Conservation (phyloP, 768 basidiomycete genomes). For the Naganishia onofrii region DNA sequence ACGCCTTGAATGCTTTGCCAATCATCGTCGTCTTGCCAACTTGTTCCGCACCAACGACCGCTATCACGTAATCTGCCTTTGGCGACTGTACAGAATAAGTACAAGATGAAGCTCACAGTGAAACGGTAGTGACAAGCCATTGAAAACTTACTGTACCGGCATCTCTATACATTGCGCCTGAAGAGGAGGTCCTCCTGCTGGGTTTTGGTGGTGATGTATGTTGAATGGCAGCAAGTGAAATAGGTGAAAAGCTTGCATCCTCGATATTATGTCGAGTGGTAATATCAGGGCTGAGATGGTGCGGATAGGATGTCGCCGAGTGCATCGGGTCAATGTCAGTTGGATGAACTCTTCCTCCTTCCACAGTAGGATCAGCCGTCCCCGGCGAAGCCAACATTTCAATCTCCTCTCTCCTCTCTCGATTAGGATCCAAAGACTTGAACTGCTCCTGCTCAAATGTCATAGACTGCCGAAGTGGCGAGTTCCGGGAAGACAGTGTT, state of each 20-base stretch:
- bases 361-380: background rate
- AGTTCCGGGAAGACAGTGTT: background rate
- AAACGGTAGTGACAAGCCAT: background rate
- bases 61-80: slow-evolving; percentile 54
- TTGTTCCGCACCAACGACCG: slow-evolving; percentile 71
- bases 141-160: background rate
- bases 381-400: slow-evolving; percentile 1
- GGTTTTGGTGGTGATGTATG: background rate
- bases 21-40: slow-evolving; percentile 86
- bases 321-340: background rate
- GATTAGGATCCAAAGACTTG: background rate
- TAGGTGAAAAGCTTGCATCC: background rate
- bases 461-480: background rate
- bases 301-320: background rate
- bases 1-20: slow-evolving; percentile 68
- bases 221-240: background rate
- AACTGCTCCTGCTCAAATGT: slow-evolving; percentile 12
- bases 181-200: background rate
- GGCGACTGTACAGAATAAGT: background rate
- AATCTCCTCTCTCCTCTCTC: background rate
- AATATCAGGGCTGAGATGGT: background rate
- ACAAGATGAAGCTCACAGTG: background rate
- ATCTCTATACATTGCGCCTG: background rate
- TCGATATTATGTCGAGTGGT: background rate
- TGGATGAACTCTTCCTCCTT: background rate